Evolutionary conservation across 2,329 filamentous ascomycete species (phyloP), one percentile per base, ranked within the genome.

Genomic region (Aspergillus sp.): DNA sequence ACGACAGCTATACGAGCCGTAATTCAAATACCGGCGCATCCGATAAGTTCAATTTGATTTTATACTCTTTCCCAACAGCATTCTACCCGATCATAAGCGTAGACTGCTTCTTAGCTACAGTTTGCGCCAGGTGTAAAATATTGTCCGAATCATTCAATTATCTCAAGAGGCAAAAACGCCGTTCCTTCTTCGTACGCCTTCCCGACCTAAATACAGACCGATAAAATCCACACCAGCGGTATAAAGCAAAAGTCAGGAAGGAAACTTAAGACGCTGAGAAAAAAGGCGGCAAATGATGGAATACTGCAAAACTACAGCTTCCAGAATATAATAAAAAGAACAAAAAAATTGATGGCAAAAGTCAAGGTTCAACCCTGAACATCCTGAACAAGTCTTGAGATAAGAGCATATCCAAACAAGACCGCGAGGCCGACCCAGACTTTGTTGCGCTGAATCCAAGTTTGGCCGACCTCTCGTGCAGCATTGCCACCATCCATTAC

Each of bases 381-480:
- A 49, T 83, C 81, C 40, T 86, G 86, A 34, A 96, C 75, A 13
- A 96, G 73, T 65, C 93, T 83, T 33, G 91, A 89, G 56, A 96
- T 81, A 50, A 96, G 76, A 11, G 96, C 92, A 75, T 97, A 98
- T 15, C 88, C 76, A 69, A 98, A 89, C 27, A 97, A 80, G 17
- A 86, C 75, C 0, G 82, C 86, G 8, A 90, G 84, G 1, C 86
- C 82, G 47, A 96, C 79, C 68, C 89, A 82, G 61, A 93, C 80
- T 77, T 91, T 95, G 77, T 97, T 90, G 61, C 86, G 84, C 64
- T 86, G 83, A 62, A 96, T 73, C 91, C 91, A 98, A 57, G 91
- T 86, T 66, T 91, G 87, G 0, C 91, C 90, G 2, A 89, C 91
- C 64, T 95, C 88, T 62, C 90, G 75, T 54, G 87, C 83, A 78